Conservation (phyloP, 202 grass and related monocot genomes). For the Setaria italica region DNA sequence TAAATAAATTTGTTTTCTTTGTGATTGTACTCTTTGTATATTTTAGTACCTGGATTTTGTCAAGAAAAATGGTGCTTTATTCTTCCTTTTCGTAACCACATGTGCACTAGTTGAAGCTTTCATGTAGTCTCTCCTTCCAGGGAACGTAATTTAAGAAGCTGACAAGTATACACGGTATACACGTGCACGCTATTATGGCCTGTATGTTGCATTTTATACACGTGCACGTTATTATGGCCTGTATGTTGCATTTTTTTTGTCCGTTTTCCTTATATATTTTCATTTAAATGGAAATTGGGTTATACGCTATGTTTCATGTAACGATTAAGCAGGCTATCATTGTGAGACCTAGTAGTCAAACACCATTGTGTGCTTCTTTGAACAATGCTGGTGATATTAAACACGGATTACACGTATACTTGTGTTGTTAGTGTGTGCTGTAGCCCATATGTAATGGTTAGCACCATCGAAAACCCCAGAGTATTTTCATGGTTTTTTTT, state of each 20-base stretch:
- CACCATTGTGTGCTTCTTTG: background rate
- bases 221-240: background rate
- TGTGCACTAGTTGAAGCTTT: conserved; percentile 34
- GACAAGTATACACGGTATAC: background rate
- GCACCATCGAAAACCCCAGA: conserved; percentile 9
- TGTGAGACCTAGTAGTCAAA: background rate
- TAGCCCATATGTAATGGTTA: background rate
- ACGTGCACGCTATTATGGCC: background rate
- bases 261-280: background rate
- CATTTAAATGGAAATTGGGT: background rate
- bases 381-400: conserved; percentile 10
- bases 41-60: conserved; percentile 11
- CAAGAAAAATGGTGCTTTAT: conserved; percentile 20
- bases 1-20: conserved; percentile 5
- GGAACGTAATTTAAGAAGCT: background rate
- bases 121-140: background rate
- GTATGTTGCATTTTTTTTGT: background rate
- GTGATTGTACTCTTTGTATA: background rate
- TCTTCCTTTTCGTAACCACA: conserved; percentile 13
- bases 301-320: background rate
- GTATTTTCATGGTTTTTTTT: conserved; percentile 27
- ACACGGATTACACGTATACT: background rate
- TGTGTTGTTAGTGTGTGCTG: conserved; percentile 12
- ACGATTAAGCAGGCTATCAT: background rate
- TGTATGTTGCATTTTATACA: background rate